These are phyloP conservation scores for Echinosophora koreensis DNA, from an alignment of 306 rosid genomes.

Conservation along the genomic window DNA sequence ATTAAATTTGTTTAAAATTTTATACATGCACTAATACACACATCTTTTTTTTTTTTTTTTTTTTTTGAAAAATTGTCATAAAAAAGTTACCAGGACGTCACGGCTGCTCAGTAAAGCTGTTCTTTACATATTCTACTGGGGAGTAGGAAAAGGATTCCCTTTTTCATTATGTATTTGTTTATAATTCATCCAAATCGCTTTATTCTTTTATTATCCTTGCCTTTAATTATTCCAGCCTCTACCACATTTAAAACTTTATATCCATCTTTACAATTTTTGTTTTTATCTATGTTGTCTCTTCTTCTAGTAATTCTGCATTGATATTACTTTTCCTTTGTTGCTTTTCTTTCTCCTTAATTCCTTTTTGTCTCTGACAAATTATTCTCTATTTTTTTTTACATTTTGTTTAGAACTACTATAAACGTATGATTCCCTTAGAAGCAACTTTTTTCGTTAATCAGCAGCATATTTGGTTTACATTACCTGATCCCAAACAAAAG, in stretches of 20 bases:
- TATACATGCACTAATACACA: too few relatives aligned
- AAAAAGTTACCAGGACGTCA: constrained; percentile 48
- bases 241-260: constrained; percentile 65
- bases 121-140: constrained; percentile 45
- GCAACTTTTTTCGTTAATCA: constrained; percentile 4
- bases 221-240: constrained; percentile 64
- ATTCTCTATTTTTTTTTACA: constrained; percentile 46
- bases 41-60: too few relatives aligned
- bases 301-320: constrained; percentile 59
- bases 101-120: constrained; percentile 49
- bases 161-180: constrained; percentile 40
- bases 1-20: too few relatives aligned
- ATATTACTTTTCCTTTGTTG: constrained; percentile 51
- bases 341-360: constrained; percentile 55
- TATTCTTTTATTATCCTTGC: constrained; percentile 74
- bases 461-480: too few relatives aligned
- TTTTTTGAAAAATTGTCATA: neutral
- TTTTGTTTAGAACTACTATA: constrained; percentile 28
- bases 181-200: constrained; percentile 55
- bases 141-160: constrained; percentile 51
- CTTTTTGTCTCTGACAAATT: constrained; percentile 48
- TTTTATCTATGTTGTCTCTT: constrained; percentile 70
- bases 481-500: too few relatives aligned
- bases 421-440: constrained; percentile 18
- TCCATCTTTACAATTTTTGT: constrained; percentile 64